Conservation (phyloP, 176 grass and related monocot species). For the Oryza meridionalis region DNA sequence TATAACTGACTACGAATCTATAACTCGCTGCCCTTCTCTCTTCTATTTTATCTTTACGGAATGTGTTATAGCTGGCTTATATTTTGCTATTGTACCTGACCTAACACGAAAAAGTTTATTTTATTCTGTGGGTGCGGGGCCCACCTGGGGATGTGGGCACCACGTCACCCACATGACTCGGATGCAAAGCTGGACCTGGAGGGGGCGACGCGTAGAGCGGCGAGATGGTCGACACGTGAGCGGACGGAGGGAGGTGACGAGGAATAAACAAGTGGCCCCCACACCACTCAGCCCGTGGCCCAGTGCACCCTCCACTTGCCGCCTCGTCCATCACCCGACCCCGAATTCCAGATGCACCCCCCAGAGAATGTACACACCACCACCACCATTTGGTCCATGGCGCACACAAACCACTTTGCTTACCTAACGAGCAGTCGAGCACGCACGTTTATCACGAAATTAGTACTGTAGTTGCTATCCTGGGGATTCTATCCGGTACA, state of each 20-base stretch:
- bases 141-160: not conserved
- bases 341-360: not conserved
- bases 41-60: too few species aligned
- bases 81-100: too few species aligned
- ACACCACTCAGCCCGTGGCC: not conserved
- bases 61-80: too few species aligned
- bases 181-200: slow-evolving; percentile 19
- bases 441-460: not conserved
- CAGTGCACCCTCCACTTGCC: slow-evolving; percentile 45
- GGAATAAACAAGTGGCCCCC: slow-evolving; percentile 25
- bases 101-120: not conserved
- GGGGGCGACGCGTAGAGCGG: slow-evolving; percentile 35
- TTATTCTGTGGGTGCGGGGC: not conserved
- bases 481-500: not conserved
- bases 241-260: not conserved
- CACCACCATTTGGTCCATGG: too few species aligned
- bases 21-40: too few species aligned
- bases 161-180: slow-evolving; percentile 49
- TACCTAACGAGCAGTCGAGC: not conserved
- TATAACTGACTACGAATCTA: too few species aligned
- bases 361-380: not conserved
- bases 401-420: not conserved
- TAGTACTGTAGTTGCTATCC: not conserved
- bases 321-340: not conserved
- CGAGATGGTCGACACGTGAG: slow-evolving; percentile 20